Conservation (phyloP, 148 eudicot genomes). For the Vaccinium corymbosum region DNA sequence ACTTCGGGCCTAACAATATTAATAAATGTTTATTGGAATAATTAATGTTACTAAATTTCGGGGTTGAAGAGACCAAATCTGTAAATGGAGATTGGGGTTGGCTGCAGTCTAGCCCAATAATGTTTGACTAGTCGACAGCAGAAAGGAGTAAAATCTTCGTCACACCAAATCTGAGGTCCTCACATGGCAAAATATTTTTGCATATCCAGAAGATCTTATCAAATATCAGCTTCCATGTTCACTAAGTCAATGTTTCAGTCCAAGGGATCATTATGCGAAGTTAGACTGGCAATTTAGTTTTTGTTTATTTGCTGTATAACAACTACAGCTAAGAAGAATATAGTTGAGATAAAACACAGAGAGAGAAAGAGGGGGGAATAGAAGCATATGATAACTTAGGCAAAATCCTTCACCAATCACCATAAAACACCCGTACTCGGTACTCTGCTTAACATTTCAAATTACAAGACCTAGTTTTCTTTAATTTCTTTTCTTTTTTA, state of each 20-base stretch:
- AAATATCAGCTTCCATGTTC: neutral
- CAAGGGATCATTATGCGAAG: neutral
- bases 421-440: neutral
- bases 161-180: conserved; percentile 9
- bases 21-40: neutral
- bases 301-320: neutral
- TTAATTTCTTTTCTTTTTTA: too few relatives aligned
- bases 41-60: neutral
- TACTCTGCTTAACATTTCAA: neutral
- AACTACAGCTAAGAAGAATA: conserved; percentile 2
- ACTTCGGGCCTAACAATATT: too few relatives aligned
- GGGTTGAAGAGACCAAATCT: conserved; percentile 16
- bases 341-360: neutral
- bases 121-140: neutral
- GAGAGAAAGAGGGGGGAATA: neutral
- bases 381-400: neutral
- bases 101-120: neutral
- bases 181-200: conserved; percentile 18
- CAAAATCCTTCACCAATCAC: neutral
- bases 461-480: neutral
- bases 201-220: conserved; percentile 8
- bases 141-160: neutral
- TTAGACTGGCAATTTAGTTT: neutral
- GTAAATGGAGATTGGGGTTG: conserved; percentile 14
- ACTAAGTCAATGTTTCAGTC: conserved; percentile 1